phyloP scores from a whole-genome alignment of 2,329 filamentous ascomycete genomes.

The Pestalotiopsis sp. region DNA sequence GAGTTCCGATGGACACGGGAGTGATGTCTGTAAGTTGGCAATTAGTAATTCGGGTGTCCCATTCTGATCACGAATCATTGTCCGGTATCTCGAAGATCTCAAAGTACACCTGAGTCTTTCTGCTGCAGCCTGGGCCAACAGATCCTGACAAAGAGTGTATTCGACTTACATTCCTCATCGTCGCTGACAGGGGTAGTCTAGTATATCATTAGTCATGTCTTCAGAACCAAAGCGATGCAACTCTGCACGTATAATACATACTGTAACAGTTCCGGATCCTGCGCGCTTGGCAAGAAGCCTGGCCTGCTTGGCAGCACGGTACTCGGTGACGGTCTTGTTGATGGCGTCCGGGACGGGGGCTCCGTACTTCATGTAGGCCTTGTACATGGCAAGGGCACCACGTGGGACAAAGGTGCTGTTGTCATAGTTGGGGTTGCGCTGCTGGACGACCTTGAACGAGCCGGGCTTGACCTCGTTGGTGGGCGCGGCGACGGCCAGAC shows the following conservation, averaged over 20 bases:
- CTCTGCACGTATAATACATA: slow-evolving; percentile 16
- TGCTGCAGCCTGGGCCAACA: no score
- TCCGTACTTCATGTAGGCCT: slow-evolving; percentile 32
- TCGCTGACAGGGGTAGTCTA: neutral
- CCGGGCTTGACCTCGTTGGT: slow-evolving; percentile 21
- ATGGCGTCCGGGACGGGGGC: slow-evolving; percentile 25
- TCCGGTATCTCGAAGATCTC: neutral
- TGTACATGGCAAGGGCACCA: slow-evolving; percentile 27
- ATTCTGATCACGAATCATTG: neutral
- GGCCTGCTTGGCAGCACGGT: slow-evolving; percentile 17
- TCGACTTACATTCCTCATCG: neutral
- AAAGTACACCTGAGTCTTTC: neutral
- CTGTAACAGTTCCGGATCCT: slow-evolving; percentile 14
- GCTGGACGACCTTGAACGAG: slow-evolving; percentile 27
- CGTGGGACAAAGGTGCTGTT: slow-evolving; percentile 15
- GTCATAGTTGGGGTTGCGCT: slow-evolving; percentile 27
- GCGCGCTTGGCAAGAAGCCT: slow-evolving; percentile 17
- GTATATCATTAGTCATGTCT: neutral
- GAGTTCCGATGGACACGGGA: slow-evolving; percentile 27
- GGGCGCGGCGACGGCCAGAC: slow-evolving; percentile 25
- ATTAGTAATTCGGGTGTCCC: neutral
- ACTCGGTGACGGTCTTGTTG: slow-evolving; percentile 21
- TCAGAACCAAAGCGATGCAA: slow-evolving; percentile 10
- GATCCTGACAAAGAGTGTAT: no score
- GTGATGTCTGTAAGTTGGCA: neutral